Conservation (phyloP, 331 rosid species). For the Acacia pycnantha region DNA sequence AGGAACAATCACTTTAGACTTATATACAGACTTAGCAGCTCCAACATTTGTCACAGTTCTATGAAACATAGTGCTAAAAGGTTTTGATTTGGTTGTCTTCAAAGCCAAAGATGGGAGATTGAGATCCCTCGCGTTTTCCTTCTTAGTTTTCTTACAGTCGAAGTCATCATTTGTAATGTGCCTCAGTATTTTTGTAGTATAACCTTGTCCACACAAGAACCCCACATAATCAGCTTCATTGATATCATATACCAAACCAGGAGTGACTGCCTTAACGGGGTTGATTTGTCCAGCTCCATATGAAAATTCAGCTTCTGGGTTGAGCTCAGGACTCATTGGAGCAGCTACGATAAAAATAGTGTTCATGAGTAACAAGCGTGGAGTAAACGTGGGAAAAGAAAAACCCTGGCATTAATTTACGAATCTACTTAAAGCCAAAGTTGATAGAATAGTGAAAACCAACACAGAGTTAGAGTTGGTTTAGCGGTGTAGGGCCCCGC, state of each 20-base stretch:
- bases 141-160: not conserved
- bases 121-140: not conserved
- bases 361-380: too few species aligned
- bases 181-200: not conserved
- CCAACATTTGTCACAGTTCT: too few species aligned
- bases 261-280: slow-evolving; percentile 30
- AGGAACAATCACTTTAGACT: too few species aligned
- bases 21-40: too few species aligned
- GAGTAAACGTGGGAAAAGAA: too few species aligned
- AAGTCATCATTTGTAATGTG: not conserved
- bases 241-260: slow-evolving; percentile 39
- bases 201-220: not conserved
- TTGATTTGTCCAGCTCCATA: slow-evolving; percentile 31
- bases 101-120: not conserved
- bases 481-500: too few species aligned
- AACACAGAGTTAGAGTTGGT: too few species aligned
- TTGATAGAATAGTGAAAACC: too few species aligned
- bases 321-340: slow-evolving; percentile 17
- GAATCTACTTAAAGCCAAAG: too few species aligned
- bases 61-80: not conserved
- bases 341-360: not conserved
- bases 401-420: too few species aligned
- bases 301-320: slow-evolving; percentile 33
- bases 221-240: slow-evolving; percentile 21
- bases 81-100: not conserved